Conservation (phyloP, 768 basidiomycete species). For the Naganishia vaughanmartiniae region DNA sequence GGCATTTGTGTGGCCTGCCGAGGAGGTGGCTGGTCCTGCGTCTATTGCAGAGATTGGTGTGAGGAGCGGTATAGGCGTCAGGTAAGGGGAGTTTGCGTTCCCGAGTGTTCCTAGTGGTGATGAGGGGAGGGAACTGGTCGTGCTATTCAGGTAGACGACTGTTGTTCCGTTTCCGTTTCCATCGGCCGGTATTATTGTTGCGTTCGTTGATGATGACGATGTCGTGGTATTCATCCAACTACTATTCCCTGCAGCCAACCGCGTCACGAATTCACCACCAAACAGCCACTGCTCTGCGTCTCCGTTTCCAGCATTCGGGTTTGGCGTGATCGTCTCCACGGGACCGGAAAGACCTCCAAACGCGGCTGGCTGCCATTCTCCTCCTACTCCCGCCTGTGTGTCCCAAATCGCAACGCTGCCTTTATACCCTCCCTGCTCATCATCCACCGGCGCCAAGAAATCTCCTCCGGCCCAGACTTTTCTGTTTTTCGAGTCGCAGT, state of each 20-base stretch:
- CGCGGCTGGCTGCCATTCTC: slow-evolving; percentile 54
- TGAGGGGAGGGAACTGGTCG: slow-evolving; percentile 81
- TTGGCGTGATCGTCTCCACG: slow-evolving; percentile 76
- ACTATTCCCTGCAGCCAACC: slow-evolving; percentile 61
- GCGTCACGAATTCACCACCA: slow-evolving; percentile 78
- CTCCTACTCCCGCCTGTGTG: slow-evolving; percentile 56
- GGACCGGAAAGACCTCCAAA: slow-evolving; percentile 78
- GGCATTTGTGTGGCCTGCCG: slow-evolving; percentile 44
- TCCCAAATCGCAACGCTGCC: slow-evolving; percentile 51
- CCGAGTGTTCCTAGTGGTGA: slow-evolving; percentile 63
- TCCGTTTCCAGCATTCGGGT: too few species aligned
- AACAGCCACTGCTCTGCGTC: slow-evolving; percentile 69
- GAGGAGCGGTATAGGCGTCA: slow-evolving; percentile 71
- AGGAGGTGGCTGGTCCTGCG: slow-evolving; percentile 44
- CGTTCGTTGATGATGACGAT: not conserved
- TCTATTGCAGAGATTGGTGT: slow-evolving; percentile 38
- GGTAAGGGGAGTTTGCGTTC: slow-evolving; percentile 81
- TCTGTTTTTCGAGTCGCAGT: slow-evolving; percentile 62
- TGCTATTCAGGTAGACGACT: slow-evolving; percentile 43
- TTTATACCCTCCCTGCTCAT: slow-evolving; percentile 17
- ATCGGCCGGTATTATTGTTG: slow-evolving; percentile 27
- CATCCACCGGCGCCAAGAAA: slow-evolving; percentile 33
- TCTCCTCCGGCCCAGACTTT: slow-evolving; percentile 51
- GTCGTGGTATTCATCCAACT: slow-evolving; percentile 19
- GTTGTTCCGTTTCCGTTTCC: slow-evolving; percentile 52